Evolutionary conservation across 129 eudicot species (phyloP).

Genomic region (Arctium minus): DNA sequence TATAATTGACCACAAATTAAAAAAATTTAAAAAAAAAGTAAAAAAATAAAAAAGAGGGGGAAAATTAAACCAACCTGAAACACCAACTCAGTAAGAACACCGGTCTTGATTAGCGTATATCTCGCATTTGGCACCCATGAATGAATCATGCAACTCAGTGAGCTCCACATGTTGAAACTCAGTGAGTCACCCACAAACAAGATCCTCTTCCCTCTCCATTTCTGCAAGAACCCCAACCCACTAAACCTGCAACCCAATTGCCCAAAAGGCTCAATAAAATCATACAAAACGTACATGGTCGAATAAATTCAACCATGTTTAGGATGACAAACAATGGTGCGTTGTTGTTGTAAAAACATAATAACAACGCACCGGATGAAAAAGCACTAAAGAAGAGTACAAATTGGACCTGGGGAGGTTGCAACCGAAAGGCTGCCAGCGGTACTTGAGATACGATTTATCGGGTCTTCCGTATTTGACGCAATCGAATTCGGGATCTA

Average conservation of each 20-base stretch:
- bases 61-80: slow-evolving; percentile 48
- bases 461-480: slow-evolving; percentile 64
- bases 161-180: slow-evolving; percentile 78
- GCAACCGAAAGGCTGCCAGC: slow-evolving; percentile 82
- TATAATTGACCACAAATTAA: slow-evolving; percentile 19
- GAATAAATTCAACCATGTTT: neutral
- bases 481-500: slow-evolving; percentile 68
- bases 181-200: slow-evolving; percentile 86
- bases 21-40: neutral
- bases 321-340: neutral
- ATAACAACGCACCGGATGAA: neutral
- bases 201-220: slow-evolving; percentile 68
- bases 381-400: neutral
- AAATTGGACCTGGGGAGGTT: slow-evolving; percentile 48
- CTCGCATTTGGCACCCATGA: slow-evolving; percentile 62
- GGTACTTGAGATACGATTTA: slow-evolving; percentile 51
- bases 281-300: neutral
- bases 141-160: slow-evolving; percentile 78
- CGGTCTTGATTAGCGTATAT: slow-evolving; percentile 31
- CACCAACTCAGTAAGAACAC: slow-evolving; percentile 41
- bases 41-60: neutral
- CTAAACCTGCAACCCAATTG: slow-evolving; percentile 47
- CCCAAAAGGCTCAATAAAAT: neutral
- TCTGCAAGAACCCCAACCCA: slow-evolving; percentile 53
- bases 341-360: neutral